These are phyloP conservation scores for Alopecurus myosuroides DNA, from an alignment of 176 grass and related monocot genomes.

Conservation along the genomic window DNA sequence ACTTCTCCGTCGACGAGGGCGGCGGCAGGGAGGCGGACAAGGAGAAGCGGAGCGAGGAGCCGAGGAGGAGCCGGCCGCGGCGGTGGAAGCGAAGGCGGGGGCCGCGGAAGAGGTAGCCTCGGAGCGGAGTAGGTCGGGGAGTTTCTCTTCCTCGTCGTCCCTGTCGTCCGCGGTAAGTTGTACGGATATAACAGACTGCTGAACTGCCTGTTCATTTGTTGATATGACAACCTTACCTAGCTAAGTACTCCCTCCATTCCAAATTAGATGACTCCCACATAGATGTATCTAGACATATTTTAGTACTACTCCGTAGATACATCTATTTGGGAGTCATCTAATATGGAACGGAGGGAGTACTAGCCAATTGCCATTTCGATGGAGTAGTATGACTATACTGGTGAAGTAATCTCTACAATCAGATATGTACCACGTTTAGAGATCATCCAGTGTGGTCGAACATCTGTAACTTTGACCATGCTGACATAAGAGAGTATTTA, in stretches of 20 bases:
- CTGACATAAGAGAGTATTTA: background rate
- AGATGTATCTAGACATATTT: no score
- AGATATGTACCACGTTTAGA: background rate
- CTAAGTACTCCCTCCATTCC: no score
- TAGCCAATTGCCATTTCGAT: constrained; percentile 12
- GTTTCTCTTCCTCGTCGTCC: constrained; percentile 43
- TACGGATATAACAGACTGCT: background rate
- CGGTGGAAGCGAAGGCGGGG: constrained; percentile 31
- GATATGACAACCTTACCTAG: background rate
- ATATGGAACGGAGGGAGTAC: no score
- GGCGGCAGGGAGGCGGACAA: constrained; percentile 30
- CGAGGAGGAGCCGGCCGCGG: constrained; percentile 29
- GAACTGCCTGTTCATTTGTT: background rate
- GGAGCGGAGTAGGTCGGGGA: constrained; percentile 37
- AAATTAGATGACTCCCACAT: no score
- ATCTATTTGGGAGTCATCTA: no score
- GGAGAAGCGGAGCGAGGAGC: constrained; percentile 39
- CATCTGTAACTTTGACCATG: background rate
- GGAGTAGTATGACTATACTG: background rate
- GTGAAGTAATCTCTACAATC: background rate
- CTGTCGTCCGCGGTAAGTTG: constrained; percentile 44
- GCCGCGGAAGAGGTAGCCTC: constrained; percentile 45
- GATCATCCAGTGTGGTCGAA: background rate
- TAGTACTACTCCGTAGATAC: no score
- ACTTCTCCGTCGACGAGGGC: constrained; percentile 52